Evolutionary conservation across 108 stramenopile genomes (phyloP).

Genomic region (Conticribra weissflogii): DNA sequence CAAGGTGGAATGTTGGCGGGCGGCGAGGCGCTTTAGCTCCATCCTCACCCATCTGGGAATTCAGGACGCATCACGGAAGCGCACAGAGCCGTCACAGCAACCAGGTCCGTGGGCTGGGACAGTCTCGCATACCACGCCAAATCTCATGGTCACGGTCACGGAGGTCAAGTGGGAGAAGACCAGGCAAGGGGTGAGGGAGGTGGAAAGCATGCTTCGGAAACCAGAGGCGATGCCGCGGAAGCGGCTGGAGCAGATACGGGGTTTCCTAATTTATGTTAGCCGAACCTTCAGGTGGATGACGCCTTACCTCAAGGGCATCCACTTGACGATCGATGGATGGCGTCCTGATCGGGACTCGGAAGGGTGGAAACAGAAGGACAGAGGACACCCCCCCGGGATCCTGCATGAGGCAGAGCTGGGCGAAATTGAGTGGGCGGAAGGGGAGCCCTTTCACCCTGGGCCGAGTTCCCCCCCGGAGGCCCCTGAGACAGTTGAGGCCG

Average conservation of each 20-base stretch:
- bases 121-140: not conserved
- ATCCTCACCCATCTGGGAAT: not conserved
- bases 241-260: constrained; percentile 15
- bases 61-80: constrained; percentile 8
- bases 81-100: constrained; percentile 1
- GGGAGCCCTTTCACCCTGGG: no score
- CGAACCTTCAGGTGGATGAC: constrained; percentile 36
- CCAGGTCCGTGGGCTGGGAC: constrained; percentile 31
- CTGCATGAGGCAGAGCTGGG: not conserved
- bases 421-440: not conserved
- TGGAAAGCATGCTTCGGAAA: not conserved
- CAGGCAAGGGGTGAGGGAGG: not conserved
- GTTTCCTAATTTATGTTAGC: constrained; percentile 50
- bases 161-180: constrained; percentile 7
- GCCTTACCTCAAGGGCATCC: constrained; percentile 58
- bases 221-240: not conserved
- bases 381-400: not conserved
- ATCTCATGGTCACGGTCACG: constrained; percentile 3
- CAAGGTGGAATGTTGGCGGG: not conserved
- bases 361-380: constrained; percentile 21
- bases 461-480: no score
- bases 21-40: not conserved
- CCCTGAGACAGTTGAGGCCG: not conserved
- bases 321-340: constrained; percentile 53
- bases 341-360: constrained; percentile 28